These are phyloP conservation scores for Clavaria fumosa DNA, from an alignment of 768 basidiomycete species.

Conservation along the genomic window DNA sequence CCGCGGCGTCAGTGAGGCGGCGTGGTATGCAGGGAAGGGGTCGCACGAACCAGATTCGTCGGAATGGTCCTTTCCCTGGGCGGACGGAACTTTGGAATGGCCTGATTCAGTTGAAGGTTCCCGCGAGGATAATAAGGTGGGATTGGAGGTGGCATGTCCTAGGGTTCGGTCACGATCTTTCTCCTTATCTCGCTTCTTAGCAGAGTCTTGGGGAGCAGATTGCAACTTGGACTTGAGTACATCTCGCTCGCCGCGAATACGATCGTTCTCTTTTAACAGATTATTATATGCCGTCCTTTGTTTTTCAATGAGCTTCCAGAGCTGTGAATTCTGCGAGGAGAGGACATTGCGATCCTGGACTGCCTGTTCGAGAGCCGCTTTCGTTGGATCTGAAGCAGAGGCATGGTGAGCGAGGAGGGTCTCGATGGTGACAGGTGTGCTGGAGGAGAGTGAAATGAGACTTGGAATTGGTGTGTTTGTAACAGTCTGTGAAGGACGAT, in stretches of 20 bases:
- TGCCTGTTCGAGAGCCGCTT: constrained; percentile 62
- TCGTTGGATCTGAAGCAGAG: constrained; percentile 33
- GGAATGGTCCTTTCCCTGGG: too few relatives aligned
- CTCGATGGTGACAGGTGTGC: constrained; percentile 32
- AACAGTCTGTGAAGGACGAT: constrained; percentile 1
- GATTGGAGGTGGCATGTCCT: too few relatives aligned
- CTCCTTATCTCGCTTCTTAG: too few relatives aligned
- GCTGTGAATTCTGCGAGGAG: constrained; percentile 71
- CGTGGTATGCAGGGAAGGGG: too few relatives aligned
- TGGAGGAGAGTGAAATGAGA: constrained; percentile 4
- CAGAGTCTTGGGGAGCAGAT: too few relatives aligned
- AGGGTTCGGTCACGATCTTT: constrained; percentile 12
- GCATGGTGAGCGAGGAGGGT: constrained; percentile 41
- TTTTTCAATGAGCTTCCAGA: constrained; percentile 93
- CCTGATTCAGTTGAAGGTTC: too few relatives aligned
- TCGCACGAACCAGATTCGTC: too few relatives aligned
- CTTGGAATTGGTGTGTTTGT: neutral
- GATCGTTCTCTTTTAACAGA: constrained; percentile 72
- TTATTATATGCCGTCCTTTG: constrained; percentile 70
- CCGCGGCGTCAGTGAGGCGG: too few relatives aligned
- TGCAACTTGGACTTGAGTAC: constrained; percentile 36
- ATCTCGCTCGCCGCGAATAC: constrained; percentile 71
- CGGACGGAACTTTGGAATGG: too few relatives aligned
- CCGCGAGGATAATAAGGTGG: too few relatives aligned
- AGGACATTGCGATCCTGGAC: constrained; percentile 71